Conservation (phyloP, 2,329 filamentous ascomycete genomes). For the Calonectria honghensis region DNA sequence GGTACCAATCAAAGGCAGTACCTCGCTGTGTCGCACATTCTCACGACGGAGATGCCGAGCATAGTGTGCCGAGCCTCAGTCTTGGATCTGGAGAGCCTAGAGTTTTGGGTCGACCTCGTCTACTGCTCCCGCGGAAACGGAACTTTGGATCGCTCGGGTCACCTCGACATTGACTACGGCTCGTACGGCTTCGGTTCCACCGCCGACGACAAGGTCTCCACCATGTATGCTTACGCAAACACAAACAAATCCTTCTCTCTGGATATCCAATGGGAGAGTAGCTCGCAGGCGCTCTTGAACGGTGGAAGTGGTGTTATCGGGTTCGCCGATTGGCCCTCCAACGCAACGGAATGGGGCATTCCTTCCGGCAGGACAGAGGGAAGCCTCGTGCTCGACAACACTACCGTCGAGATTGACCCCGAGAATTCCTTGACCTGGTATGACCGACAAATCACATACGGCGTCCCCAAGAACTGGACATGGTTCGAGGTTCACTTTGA, state of each 20-base stretch:
- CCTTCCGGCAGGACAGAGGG: constrained; percentile 6
- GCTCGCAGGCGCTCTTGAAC: background rate
- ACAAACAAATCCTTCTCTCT: constrained; percentile 1
- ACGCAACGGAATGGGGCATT: constrained; percentile 4
- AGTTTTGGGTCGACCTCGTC: constrained; percentile 17
- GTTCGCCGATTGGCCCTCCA: background rate
- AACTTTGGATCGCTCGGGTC: background rate
- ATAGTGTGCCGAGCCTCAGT: constrained; percentile 4
- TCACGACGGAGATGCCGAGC: background rate
- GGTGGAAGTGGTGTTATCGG: background rate
- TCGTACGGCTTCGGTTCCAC: background rate
- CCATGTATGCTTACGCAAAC: background rate
- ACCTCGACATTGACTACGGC: constrained; percentile 1
- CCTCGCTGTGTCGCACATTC: constrained; percentile 12
- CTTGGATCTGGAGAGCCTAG: constrained; percentile 1
- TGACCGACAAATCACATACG: background rate
- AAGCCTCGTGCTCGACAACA: background rate
- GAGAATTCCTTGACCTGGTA: background rate
- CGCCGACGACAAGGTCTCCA: constrained; percentile 1
- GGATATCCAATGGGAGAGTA: background rate
- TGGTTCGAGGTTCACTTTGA: constrained; percentile 13
- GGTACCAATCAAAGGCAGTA: constrained; percentile 6
- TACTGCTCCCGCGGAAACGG: background rate
- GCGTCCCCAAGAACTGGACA: background rate
- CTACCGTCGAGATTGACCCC: background rate